Percentiles rank a stretch among this genome's conserved stretches.
These are phyloP conservation scores for Lasiosphaeriaceae sp. DNA, from an alignment of 495 filamentous ascomycete genomes.

Conservation along the genomic window DNA sequence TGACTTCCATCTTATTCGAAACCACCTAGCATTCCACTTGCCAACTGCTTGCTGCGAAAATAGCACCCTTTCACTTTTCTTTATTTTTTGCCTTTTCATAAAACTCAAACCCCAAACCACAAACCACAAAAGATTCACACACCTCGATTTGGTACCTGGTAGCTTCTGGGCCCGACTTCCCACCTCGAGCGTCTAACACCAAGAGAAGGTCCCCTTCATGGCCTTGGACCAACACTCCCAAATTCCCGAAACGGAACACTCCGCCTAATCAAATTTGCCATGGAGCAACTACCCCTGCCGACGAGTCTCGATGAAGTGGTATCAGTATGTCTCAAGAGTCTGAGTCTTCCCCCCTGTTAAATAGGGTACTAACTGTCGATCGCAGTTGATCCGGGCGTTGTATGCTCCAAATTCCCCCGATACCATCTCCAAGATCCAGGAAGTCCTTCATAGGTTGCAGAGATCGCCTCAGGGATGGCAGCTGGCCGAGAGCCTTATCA, in stretches of 20 bases:
- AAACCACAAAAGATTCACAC: too few species aligned
- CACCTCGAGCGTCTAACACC: background rate
- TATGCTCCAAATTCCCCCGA: conserved; percentile 65
- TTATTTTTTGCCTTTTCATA: too few species aligned
- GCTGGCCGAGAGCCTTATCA: conserved; percentile 69
- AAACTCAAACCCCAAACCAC: too few species aligned
- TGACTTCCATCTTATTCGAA: too few species aligned
- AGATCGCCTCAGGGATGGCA: conserved; percentile 78
- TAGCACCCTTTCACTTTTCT: too few species aligned
- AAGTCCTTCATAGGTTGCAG: conserved; percentile 72
- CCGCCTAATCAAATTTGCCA: conserved; percentile 1
- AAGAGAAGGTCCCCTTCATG: too few species aligned
- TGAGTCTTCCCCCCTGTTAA: background rate
- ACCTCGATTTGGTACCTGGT: too few species aligned
- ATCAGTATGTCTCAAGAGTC: conserved; percentile 23
- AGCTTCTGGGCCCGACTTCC: too few species aligned
- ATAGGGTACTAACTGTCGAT: background rate
- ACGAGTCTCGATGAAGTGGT: conserved; percentile 40
- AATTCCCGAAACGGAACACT: background rate
- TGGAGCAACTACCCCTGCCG: conserved; percentile 31
- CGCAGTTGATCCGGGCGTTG: conserved; percentile 59
- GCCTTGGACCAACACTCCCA: background rate
- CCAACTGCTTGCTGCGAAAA: too few species aligned
- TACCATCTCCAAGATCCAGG: conserved; percentile 64
- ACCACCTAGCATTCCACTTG: too few species aligned